Base-by-base conservation (phyloP, 2,329 filamentous ascomycete genomes). In the Lachnum nothofagi region DNA sequence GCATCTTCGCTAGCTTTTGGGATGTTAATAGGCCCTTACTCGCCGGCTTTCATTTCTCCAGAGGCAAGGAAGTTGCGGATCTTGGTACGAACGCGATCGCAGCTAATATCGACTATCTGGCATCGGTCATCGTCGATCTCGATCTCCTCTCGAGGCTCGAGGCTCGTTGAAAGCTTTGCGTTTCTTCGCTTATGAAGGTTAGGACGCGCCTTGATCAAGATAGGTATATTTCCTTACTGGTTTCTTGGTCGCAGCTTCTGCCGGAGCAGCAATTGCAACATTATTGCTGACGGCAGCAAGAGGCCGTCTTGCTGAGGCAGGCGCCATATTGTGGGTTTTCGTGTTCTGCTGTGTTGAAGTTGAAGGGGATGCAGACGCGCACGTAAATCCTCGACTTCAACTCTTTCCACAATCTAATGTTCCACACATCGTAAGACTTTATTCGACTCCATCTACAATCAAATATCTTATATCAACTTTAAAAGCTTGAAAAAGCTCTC, bases 41-140 rank as follows among this genome's bases (percentile, higher is more conserved):
- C 65, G 19, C 63, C 67, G 3, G 70, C 65, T 48, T 69, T 72
- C 70, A 74, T 73, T 46, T 70, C 70, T 19, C 69, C 67, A 2
- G 60, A 62, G 5, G 61, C 63, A 16, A 76, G 60, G 51, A 75
- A 67, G 12, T 57, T 57, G 24, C 65, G 63, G 50, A 76, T 74
- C 44, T 70, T 72, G 45, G 60, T 59, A 9, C 70, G 67, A 25
- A 72, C 54, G 48, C 69, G 63, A 52, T 69, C 62, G 48, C 64
- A 65, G 51, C 56, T 58, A 12, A 53, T 44, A 16, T 48, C 44
- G 20, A 60, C 38, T 5, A 38, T 27, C 3, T 34, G 45, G 34
- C 44, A 46, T 5, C 49, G 43, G 12, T 57, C 52, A 37, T 60
- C 53, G 33, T 55, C 50, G 20, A 45, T 54, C 19, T 56, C 47